These are phyloP conservation scores for Pseudotsuga menziesii DNA, from an alignment of 75 land plant species.

Conservation along the genomic window DNA sequence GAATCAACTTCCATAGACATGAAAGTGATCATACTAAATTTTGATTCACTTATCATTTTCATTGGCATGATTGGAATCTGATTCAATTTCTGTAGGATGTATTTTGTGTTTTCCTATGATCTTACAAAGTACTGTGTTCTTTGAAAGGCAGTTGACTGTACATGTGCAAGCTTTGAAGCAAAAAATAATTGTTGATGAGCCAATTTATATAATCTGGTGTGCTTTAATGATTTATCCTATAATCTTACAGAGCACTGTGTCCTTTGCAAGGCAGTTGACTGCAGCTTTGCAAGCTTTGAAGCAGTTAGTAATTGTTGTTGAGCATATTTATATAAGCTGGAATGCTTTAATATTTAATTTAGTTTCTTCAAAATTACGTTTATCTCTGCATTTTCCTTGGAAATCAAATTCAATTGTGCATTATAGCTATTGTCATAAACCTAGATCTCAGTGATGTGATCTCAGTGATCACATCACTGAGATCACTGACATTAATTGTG, in stretches of 20 bases:
- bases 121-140: not conserved
- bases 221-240: slow-evolving; percentile 1
- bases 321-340: not conserved
- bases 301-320: not conserved
- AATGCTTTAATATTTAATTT: not conserved
- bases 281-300: not conserved
- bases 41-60: not conserved
- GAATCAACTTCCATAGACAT: slow-evolving; percentile 7
- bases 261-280: slow-evolving; percentile 6
- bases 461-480: too few species aligned
- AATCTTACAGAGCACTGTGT: not conserved
- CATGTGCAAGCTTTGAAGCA: not conserved
- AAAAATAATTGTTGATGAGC: not conserved
- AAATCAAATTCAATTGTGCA: too few species aligned
- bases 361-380: too few species aligned
- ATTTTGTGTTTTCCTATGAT: not conserved
- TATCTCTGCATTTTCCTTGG: too few species aligned
- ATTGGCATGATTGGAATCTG: not conserved
- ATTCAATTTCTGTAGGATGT: not conserved
- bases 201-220: not conserved
- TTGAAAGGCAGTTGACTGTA: not conserved
- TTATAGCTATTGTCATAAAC: too few species aligned
- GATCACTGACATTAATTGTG: too few species aligned
- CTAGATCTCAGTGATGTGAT: too few species aligned
- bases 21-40: slow-evolving; percentile 8